Percentiles rank a stretch among this genome's conserved stretches.
Evolutionary conservation across 495 filamentous ascomycete species (phyloP).

Genomic region (Penicillium arizonense): DNA sequence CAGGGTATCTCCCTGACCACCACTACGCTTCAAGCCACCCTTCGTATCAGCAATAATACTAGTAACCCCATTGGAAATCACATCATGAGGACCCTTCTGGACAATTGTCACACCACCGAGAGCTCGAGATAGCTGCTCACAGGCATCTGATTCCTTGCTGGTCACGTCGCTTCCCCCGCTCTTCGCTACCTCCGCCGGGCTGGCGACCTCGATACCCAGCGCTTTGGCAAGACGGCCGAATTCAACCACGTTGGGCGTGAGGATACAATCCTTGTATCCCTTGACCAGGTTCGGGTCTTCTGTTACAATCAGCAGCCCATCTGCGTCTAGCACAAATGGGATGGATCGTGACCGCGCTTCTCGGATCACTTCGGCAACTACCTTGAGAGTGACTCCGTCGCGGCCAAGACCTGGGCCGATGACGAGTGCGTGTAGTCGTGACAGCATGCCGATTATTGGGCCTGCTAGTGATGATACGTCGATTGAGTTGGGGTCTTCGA

Average conservation of each 20-base stretch:
- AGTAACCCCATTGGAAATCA: conserved; percentile 76
- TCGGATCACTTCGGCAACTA: conserved; percentile 73
- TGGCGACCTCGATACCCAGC: conserved; percentile 57
- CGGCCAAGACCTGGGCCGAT: conserved; percentile 91
- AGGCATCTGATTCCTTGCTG: conserved; percentile 52
- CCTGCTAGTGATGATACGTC: conserved; percentile 60
- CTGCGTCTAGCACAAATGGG: conserved; percentile 88
- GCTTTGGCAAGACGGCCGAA: conserved; percentile 78
- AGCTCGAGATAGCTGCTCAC: conserved; percentile 69
- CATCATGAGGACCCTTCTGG: conserved; percentile 84
- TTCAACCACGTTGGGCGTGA: conserved; percentile 94
- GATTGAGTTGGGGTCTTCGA: conserved; percentile 38
- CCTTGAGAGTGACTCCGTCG: conserved; percentile 86
- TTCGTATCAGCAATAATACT: conserved; percentile 70
- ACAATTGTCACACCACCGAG: conserved; percentile 88
- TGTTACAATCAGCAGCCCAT: conserved; percentile 77
- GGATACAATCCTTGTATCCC: conserved; percentile 79
- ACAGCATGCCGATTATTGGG: conserved; percentile 77
- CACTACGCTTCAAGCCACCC: conserved; percentile 86
- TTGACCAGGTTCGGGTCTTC: conserved; percentile 73
- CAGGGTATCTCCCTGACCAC: conserved; percentile 93
- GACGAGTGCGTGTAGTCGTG: conserved; percentile 87
- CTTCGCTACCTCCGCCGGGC: conserved; percentile 41
- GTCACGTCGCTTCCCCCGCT: conserved; percentile 40
- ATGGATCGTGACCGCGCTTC: conserved; percentile 72